Conservation (phyloP, 108 stramenopile genomes). For the Fragilaria crotonensis region DNA sequence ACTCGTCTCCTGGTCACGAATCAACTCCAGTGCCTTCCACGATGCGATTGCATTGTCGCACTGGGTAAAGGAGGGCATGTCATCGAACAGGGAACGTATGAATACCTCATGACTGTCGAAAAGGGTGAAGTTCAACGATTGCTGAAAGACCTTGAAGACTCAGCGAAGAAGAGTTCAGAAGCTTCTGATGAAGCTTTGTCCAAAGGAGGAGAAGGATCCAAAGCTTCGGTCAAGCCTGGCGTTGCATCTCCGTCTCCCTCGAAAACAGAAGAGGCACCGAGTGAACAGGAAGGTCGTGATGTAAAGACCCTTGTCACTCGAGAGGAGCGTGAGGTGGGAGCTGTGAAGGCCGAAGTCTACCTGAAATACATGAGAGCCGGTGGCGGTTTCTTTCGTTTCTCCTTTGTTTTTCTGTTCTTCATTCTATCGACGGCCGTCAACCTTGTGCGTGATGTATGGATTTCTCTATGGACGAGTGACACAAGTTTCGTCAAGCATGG, state of each 20-base stretch:
- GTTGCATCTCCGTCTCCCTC: not conserved
- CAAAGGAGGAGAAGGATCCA: not conserved
- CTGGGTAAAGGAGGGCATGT: slow-evolving; percentile 53
- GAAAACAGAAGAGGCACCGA: slow-evolving; percentile 13
- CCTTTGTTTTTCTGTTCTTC: slow-evolving; percentile 36
- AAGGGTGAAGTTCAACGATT: slow-evolving; percentile 62
- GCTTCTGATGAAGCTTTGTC: not conserved
- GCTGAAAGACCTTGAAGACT: slow-evolving; percentile 20
- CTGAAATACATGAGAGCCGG: slow-evolving; percentile 54
- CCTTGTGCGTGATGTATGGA: slow-evolving; percentile 37
- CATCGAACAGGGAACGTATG: slow-evolving; percentile 67
- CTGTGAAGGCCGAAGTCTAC: slow-evolving; percentile 48
- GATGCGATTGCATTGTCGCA: slow-evolving; percentile 72
- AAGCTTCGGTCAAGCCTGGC: not conserved
- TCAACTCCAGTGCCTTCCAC: slow-evolving; percentile 62
- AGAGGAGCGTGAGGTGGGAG: slow-evolving; percentile 61
- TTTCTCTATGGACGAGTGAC: slow-evolving; percentile 67
- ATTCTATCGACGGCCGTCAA: slow-evolving; percentile 42
- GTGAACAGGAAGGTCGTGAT: slow-evolving; percentile 5
- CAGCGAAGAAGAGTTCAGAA: not conserved
- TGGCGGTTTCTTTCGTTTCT: slow-evolving; percentile 44
- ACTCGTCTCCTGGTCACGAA: slow-evolving; percentile 90
- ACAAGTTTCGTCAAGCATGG: slow-evolving; percentile 34
- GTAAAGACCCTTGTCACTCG: slow-evolving; percentile 34
- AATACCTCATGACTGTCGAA: slow-evolving; percentile 43